Base-by-base conservation (phyloP, 75 land plant species). In the Pinus taeda region DNA sequence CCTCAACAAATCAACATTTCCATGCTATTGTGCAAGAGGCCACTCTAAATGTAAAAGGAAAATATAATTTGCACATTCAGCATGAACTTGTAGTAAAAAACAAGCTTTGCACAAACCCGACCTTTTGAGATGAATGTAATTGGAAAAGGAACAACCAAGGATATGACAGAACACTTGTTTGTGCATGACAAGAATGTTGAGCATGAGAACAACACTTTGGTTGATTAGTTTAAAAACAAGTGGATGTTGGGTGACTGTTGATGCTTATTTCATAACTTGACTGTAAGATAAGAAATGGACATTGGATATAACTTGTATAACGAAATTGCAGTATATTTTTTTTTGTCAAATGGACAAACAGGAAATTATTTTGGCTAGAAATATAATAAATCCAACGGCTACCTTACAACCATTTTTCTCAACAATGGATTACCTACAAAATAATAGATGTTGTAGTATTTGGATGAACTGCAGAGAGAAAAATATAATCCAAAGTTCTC, bases 391-490 rank as follows among this genome's bases (percentile, higher is more conserved):
- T 11, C 2, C 17, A 42, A 67, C 6, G 39, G 1, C 53, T 1
- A 18, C 39, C 36, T 37, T 69, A 39, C 21, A 6, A 20, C 11
- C 8, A 18, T 69, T 42, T 69, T 69, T n/a, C 42, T 9, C 6
- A 13, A 69, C 53, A 69, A 2, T 39, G 42, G 55, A 15, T 59
- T 57, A 93, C 98, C 92, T 95, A 94, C 60, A 95, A 36, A 37
- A 90, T 91, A 37, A 95, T 75, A 22, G 98, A 93, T 0, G 96
- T 93, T 20, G 90, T 93, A 39, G 96, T 93, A 75, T 93, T 95
- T 76, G 98, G 98, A 84, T 95, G 83, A 36, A 91, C 24, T 64
- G 85, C 87, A 62, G 91, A 77, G 70, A 95, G 66, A 72, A 93
- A 88, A 20, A 91, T 90, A 83, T 86, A 88, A 21, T 93, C 91